Conservation (phyloP, 106 monocot genomes). For the Phalaenopsis aphrodite region DNA sequence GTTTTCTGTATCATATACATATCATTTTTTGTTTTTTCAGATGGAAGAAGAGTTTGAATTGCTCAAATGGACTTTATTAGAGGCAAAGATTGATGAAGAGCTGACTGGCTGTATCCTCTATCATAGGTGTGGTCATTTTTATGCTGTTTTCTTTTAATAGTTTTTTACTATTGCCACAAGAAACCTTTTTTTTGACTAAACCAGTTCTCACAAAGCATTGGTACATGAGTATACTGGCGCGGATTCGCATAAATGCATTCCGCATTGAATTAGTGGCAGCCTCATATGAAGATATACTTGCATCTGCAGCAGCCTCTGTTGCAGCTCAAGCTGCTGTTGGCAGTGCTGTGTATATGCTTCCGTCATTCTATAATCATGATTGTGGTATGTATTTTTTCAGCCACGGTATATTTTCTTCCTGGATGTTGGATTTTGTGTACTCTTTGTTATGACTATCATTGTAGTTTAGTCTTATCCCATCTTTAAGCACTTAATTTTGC, state of each 20-base stretch:
- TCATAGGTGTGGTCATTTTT: neutral
- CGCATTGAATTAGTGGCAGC: slow-evolving; percentile 63
- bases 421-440: neutral
- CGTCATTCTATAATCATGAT: slow-evolving; percentile 96
- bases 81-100: slow-evolving; percentile 45
- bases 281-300: slow-evolving; percentile 64
- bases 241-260: slow-evolving; percentile 86
- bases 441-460: neutral
- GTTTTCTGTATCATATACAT: neutral
- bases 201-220: slow-evolving; percentile 81
- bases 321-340: slow-evolving; percentile 63
- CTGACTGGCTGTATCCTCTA: slow-evolving; percentile 73
- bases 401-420: neutral
- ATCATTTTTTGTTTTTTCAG: slow-evolving; percentile 20
- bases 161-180: neutral
- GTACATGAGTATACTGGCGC: slow-evolving; percentile 69
- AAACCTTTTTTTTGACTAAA: slow-evolving; percentile 40
- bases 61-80: slow-evolving; percentile 39
- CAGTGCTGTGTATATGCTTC: slow-evolving; percentile 90
- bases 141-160: neutral
- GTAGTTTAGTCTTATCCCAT: neutral
- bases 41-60: slow-evolving; percentile 75
- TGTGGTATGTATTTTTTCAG: slow-evolving; percentile 48
- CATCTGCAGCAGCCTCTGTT: slow-evolving; percentile 50
- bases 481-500: neutral